Conservation (phyloP, 345 rosid genomes). For the Lepidium aucheri region DNA sequence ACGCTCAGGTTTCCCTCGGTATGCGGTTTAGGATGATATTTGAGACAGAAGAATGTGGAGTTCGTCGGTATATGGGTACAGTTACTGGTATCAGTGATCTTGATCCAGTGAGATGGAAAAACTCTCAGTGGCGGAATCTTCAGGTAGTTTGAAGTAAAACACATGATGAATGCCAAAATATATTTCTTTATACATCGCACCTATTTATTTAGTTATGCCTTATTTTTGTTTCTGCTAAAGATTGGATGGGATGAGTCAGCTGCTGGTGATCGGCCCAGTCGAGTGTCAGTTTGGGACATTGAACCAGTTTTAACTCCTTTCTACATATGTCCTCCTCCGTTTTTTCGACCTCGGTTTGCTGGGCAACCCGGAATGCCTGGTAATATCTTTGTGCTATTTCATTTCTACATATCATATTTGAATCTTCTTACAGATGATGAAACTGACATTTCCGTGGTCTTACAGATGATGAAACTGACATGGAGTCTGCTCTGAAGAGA, state of each 20-base stretch:
- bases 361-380: constrained; percentile 85
- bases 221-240: constrained; percentile 24
- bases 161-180: neutral
- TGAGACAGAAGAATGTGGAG: constrained; percentile 94
- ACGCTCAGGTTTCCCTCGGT: constrained; percentile 82
- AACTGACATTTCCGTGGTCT: neutral
- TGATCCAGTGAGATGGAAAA: constrained; percentile 87
- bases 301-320: constrained; percentile 94
- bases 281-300: constrained; percentile 94
- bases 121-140: constrained; percentile 95
- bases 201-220: neutral
- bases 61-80: constrained; percentile 96
- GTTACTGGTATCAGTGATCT: constrained; percentile 81
- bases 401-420: neutral
- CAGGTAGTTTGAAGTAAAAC: constrained; percentile 49
- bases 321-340: constrained; percentile 87
- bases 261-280: constrained; percentile 65
- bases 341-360: constrained; percentile 70
- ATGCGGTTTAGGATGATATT: constrained; percentile 99
- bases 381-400: constrained; percentile 15
- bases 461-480: constrained; percentile 76
- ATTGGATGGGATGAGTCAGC: constrained; percentile 99
- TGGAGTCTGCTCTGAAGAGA: constrained; percentile 72
- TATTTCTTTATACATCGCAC: neutral
- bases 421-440: neutral